Conservation (phyloP, 2,329 filamentous ascomycete genomes). For the Sporothrix euskadiensis region DNA sequence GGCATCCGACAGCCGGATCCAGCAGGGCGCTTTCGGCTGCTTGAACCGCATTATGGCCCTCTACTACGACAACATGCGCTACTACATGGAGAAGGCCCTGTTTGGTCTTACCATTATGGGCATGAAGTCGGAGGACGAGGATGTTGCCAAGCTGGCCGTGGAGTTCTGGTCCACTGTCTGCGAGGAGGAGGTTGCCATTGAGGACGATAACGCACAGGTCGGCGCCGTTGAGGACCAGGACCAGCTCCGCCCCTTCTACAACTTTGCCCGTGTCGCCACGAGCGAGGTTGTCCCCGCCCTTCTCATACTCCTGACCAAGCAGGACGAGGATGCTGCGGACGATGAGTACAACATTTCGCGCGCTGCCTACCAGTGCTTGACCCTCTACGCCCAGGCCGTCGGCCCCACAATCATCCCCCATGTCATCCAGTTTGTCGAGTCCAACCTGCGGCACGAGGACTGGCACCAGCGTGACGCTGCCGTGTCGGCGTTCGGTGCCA, state of each 20-base stretch:
- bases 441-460: slow-evolving; percentile 83
- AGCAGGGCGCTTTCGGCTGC: slow-evolving; percentile 94
- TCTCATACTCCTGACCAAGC: slow-evolving; percentile 84
- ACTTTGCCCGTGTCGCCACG: slow-evolving; percentile 90
- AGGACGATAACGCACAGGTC: slow-evolving; percentile 89
- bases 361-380: slow-evolving; percentile 93
- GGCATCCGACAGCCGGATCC: slow-evolving; percentile 84
- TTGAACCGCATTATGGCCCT: slow-evolving; percentile 97
- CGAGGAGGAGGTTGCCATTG: slow-evolving; percentile 96
- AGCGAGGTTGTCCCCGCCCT: slow-evolving; percentile 93
- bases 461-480: slow-evolving; percentile 96
- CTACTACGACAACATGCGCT: slow-evolving; percentile 99
- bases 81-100: slow-evolving; percentile 99
- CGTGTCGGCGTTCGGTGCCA: slow-evolving; percentile 94
- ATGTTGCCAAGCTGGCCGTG: slow-evolving; percentile 95
- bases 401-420: slow-evolving; percentile 79
- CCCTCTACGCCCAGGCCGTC: slow-evolving; percentile 92
- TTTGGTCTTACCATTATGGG: slow-evolving; percentile 96
- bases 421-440: slow-evolving; percentile 88
- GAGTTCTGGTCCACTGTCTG: slow-evolving; percentile 99
- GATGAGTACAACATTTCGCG: slow-evolving; percentile 97
- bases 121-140: slow-evolving; percentile 97
- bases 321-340: slow-evolving; percentile 94
- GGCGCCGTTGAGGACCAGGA: slow-evolving; percentile 64
- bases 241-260: slow-evolving; percentile 89